Evolutionary conservation across 2,329 filamentous ascomycete genomes (phyloP).

Genomic region (Exophiala spinifera): DNA sequence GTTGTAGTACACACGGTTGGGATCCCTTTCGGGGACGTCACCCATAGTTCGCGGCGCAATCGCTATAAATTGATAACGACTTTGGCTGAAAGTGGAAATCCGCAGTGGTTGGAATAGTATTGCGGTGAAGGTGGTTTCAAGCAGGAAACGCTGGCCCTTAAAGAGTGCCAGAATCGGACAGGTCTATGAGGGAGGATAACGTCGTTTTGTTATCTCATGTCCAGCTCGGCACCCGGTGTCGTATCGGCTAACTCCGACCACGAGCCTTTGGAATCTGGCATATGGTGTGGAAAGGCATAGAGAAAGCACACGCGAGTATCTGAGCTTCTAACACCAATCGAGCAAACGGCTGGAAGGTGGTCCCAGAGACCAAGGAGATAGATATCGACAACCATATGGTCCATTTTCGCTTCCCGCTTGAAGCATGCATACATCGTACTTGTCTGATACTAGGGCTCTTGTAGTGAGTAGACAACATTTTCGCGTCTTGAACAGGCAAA

Average conservation of each 20-base stretch:
- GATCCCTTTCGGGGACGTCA: background rate
- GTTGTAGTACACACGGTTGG: background rate
- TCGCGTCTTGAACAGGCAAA: no score
- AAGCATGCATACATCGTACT: background rate
- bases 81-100: no score
- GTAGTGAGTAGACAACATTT: background rate
- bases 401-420: background rate
- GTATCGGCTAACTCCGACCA: background rate
- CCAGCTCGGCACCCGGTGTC: background rate
- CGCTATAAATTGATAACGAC: background rate
- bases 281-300: background rate
- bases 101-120: no score
- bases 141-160: no score
- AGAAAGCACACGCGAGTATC: background rate
- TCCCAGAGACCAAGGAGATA: no score
- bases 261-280: background rate
- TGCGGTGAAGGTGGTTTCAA: no score
- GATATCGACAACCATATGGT: background rate
- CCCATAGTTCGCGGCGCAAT: background rate
- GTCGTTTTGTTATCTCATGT: background rate
- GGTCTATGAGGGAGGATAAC: background rate
- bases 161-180: background rate
- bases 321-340: background rate
- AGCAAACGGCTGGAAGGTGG: no score
- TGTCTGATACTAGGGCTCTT: background rate